Evolutionary conservation across 352 stramenopile species (phyloP).

Genomic region (Phytophthora fragariaefolia): DNA sequence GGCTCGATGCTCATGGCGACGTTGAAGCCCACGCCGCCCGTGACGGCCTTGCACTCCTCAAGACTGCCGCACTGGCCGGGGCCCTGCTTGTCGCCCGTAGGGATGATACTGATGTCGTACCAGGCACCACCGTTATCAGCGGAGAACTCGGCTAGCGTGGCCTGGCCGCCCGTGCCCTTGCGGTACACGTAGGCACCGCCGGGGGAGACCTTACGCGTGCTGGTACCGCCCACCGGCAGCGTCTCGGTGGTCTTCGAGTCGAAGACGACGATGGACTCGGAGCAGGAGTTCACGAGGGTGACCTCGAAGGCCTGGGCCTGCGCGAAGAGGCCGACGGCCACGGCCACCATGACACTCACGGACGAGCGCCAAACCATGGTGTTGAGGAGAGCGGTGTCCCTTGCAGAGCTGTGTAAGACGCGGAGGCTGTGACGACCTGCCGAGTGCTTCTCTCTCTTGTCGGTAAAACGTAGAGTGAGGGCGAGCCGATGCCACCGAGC

Average conservation of each 20-base stretch:
- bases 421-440: slow-evolving; percentile 22
- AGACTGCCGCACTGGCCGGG: slow-evolving; percentile 62
- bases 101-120: slow-evolving; percentile 86
- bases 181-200: slow-evolving; percentile 56
- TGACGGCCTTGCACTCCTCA: slow-evolving; percentile 56
- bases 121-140: slow-evolving; percentile 54
- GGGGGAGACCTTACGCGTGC: slow-evolving; percentile 42
- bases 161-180: slow-evolving; percentile 51
- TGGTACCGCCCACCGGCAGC: slow-evolving; percentile 39
- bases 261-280: slow-evolving; percentile 52
- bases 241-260: slow-evolving; percentile 47
- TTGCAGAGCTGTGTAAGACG: no score
- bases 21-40: slow-evolving; percentile 72
- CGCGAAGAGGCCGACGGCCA: slow-evolving; percentile 29
- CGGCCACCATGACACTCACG: slow-evolving; percentile 30
- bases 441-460: slow-evolving; percentile 39
- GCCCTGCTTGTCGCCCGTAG: slow-evolving; percentile 45
- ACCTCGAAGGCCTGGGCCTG: slow-evolving; percentile 48
- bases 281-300: slow-evolving; percentile 60
- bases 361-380: slow-evolving; percentile 42
- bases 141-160: slow-evolving; percentile 76
- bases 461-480: slow-evolving; percentile 35
- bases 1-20: slow-evolving; percentile 73
- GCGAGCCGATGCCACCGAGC: background rate
- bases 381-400: no score